Evolutionary conservation across 2,329 filamentous ascomycete species (phyloP).

Genomic region (Exophiala calicioides): DNA sequence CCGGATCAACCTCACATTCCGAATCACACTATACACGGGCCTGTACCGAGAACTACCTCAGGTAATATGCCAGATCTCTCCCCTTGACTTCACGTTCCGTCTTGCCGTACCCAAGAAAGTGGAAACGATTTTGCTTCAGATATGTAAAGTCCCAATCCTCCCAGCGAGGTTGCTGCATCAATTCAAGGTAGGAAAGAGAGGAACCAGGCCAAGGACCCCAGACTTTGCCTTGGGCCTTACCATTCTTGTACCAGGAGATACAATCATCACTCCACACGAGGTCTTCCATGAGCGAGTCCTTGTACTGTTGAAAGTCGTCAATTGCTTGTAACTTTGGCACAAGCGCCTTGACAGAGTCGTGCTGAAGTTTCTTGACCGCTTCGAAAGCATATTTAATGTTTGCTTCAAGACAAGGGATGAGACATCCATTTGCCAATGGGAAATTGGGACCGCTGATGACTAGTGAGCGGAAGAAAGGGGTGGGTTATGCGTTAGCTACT

Average conservation of each 20-base stretch:
- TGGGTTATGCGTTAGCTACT: too few relatives aligned
- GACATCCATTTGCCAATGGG: slow-evolving; percentile 33
- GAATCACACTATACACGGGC: too few relatives aligned
- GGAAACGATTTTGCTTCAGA: too few relatives aligned
- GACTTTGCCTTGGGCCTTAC: slow-evolving; percentile 2
- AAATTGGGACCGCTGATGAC: slow-evolving; percentile 36
- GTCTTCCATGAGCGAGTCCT: slow-evolving; percentile 13
- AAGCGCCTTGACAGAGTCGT: slow-evolving; percentile 39
- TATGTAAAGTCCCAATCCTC: background rate
- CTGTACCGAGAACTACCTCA: too few relatives aligned
- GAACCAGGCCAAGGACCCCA: slow-evolving; percentile 9
- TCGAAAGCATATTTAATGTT: slow-evolving; percentile 38
- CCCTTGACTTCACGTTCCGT: too few relatives aligned
- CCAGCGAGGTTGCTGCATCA: slow-evolving; percentile 1
- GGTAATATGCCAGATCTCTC: too few relatives aligned
- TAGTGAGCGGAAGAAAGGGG: too few relatives aligned
- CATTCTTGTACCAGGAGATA: slow-evolving; percentile 10
- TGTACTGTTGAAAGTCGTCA: slow-evolving; percentile 23
- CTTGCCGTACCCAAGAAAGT: too few relatives aligned
- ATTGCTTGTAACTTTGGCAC: slow-evolving; percentile 23
- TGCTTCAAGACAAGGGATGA: slow-evolving; percentile 37
- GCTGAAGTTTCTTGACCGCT: slow-evolving; percentile 40
- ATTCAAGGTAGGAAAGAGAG: background rate
- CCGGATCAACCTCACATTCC: too few relatives aligned
- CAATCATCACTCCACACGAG: slow-evolving; percentile 11